phyloP scores from a whole-genome alignment of 2,329 filamentous ascomycete genomes.

The Pseudogymnoascus sp. region DNA sequence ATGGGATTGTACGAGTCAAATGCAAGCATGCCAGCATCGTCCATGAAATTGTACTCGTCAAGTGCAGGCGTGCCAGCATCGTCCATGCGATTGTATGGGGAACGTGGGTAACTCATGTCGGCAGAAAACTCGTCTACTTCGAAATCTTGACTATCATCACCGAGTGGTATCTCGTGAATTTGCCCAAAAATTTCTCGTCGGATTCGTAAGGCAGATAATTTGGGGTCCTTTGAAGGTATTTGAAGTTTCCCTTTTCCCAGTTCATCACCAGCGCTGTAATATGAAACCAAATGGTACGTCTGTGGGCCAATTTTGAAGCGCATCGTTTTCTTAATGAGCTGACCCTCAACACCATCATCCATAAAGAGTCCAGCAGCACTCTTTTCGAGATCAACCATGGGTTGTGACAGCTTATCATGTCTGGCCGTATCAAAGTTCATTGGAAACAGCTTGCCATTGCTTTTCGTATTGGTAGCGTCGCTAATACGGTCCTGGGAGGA shows the following conservation, averaged over 20 bases:
- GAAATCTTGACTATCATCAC: neutral
- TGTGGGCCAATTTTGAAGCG: constrained; percentile 67
- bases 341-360: constrained; percentile 78
- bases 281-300: constrained; percentile 79
- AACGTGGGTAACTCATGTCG: neutral
- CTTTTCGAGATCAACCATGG: constrained; percentile 15
- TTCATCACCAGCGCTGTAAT: constrained; percentile 80
- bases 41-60: neutral
- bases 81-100: neutral
- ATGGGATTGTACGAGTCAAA: neutral
- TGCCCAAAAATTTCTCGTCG: constrained; percentile 39
- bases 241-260: constrained; percentile 44
- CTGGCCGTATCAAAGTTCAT: neutral
- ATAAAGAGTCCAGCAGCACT: constrained; percentile 68
- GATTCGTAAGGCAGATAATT: constrained; percentile 42
- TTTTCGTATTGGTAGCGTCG: neutral
- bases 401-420: neutral
- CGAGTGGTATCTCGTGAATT: neutral
- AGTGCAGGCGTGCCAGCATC: neutral
- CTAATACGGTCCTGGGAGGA: neutral
- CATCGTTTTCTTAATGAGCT: constrained; percentile 88
- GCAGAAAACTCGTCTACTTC: neutral
- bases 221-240: constrained; percentile 47
- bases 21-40: neutral
- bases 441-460: neutral